These are phyloP conservation scores for Entrophospora sp. DNA, from an alignment of 192 early-diverging fungal genomes.

Conservation along the genomic window DNA sequence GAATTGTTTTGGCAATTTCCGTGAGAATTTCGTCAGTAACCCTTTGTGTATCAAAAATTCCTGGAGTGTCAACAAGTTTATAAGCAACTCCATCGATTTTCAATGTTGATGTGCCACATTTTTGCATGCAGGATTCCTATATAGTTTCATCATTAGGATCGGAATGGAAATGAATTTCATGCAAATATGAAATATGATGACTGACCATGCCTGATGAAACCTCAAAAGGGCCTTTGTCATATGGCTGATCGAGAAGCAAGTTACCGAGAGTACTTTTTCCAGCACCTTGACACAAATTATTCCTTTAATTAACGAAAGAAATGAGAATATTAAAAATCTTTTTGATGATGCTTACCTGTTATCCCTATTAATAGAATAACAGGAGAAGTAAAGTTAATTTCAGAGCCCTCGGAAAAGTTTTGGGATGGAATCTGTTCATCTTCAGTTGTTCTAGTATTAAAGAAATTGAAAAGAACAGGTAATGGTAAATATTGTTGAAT, in stretches of 20 bases:
- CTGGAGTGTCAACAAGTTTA: constrained; percentile 9
- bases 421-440: not conserved
- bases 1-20: not conserved
- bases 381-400: not conserved
- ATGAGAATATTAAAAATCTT: not conserved
- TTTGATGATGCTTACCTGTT: not conserved
- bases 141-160: not conserved
- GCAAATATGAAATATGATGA: not conserved
- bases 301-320: not conserved
- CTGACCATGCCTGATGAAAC: constrained; percentile 5
- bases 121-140: constrained; percentile 15
- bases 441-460: not conserved
- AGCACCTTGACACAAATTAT: not conserved
- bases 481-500: not conserved
- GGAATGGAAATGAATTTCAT: not conserved
- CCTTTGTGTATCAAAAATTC: constrained; percentile 6
- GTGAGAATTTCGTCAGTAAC: not conserved
- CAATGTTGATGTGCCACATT: not conserved
- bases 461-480: not conserved
- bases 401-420: not conserved
- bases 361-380: not conserved
- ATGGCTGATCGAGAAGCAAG: not conserved
- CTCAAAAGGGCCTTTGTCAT: not conserved
- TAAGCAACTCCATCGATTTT: not conserved
- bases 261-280: constrained; percentile 20